A percentile compares a stretch with the other conserved stretches of the same genome.
Evolutionary conservation across 371 early-diverging fungal genomes (phyloP).

Genomic region (Rhizopus stolonifer): DNA sequence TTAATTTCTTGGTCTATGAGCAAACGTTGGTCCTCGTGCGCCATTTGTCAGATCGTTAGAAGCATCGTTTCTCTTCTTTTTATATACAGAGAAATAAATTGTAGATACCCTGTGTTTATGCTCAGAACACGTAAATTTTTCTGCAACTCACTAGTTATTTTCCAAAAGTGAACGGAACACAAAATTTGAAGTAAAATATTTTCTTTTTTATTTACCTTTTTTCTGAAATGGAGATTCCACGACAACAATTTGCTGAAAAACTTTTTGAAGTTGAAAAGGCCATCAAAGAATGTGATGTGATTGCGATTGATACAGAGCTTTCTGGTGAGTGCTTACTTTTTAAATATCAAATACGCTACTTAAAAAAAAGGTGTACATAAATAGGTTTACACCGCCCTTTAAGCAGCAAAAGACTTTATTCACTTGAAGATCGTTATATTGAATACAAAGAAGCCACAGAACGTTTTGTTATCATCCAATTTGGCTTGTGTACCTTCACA

Average conservation of each 20-base stretch:
- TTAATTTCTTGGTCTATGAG: slow-evolving; percentile 77
- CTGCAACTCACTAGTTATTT: slow-evolving; percentile 2
- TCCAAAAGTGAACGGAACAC: neutral
- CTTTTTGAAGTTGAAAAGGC: slow-evolving; percentile 62
- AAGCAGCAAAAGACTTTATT: slow-evolving; percentile 43
- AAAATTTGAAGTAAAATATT: neutral
- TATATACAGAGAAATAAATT: neutral
- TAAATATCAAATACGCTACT: neutral
- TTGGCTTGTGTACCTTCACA: slow-evolving; percentile 78
- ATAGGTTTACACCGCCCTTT: slow-evolving; percentile 44
- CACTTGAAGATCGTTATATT: slow-evolving; percentile 62
- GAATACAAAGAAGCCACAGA: slow-evolving; percentile 61
- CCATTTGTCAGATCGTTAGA: slow-evolving; percentile 6
- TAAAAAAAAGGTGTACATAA: neutral
- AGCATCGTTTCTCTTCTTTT: neutral
- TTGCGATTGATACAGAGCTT: slow-evolving; percentile 87
- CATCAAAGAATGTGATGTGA: slow-evolving; percentile 72
- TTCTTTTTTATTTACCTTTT: neutral
- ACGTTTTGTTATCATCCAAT: slow-evolving; percentile 71
- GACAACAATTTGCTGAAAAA: slow-evolving; percentile 60
- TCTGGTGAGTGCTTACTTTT: slow-evolving; percentile 54
- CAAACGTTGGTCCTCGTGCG: slow-evolving; percentile 29
- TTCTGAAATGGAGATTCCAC: slow-evolving; percentile 72
- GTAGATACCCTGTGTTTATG: neutral
- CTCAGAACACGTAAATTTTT: neutral